These are phyloP conservation scores for Amphicarpaea edgeworthii DNA, from an alignment of 306 rosid genomes.

Conservation along the genomic window DNA sequence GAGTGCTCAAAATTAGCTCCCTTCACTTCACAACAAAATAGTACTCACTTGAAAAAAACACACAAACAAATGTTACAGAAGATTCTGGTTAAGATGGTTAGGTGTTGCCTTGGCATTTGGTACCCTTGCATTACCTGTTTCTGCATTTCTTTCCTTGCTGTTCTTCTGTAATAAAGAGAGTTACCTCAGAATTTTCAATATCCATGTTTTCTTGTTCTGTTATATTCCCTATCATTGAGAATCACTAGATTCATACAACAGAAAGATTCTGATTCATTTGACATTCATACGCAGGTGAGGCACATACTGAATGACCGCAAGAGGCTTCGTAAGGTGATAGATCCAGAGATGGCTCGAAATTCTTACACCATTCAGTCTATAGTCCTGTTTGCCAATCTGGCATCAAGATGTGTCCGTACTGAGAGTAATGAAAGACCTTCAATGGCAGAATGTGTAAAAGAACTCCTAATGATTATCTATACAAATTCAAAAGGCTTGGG, in stretches of 20 bases:
- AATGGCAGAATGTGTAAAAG: conserved; percentile 80
- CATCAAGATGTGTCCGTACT: conserved; percentile 85
- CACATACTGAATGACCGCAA: conserved; percentile 81
- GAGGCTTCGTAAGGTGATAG: conserved; percentile 84
- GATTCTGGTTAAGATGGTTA: not conserved
- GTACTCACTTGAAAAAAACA: too few species aligned
- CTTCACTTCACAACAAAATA: too few species aligned
- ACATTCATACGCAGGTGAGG: conserved; percentile 65
- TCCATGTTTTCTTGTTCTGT: conserved; percentile 7
- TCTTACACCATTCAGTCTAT: conserved; percentile 83
- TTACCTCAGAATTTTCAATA: not conserved
- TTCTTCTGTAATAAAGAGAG: not conserved
- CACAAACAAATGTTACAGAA: too few species aligned
- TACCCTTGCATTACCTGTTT: not conserved
- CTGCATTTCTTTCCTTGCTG: not conserved
- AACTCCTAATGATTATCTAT: conserved; percentile 75
- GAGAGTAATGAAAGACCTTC: conserved; percentile 89
- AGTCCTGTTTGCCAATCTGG: conserved; percentile 88
- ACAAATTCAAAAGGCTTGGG: conserved; percentile 77
- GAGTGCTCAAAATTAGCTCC: not conserved
- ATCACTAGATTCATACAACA: conserved; percentile 1
- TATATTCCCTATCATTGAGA: not conserved
- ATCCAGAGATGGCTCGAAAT: conserved; percentile 80
- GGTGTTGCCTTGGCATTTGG: not conserved
- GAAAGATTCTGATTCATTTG: conserved; percentile 25